Base-by-base conservation (phyloP, 2,329 filamentous ascomycete species). In the Dothideomycetes sp. region DNA sequence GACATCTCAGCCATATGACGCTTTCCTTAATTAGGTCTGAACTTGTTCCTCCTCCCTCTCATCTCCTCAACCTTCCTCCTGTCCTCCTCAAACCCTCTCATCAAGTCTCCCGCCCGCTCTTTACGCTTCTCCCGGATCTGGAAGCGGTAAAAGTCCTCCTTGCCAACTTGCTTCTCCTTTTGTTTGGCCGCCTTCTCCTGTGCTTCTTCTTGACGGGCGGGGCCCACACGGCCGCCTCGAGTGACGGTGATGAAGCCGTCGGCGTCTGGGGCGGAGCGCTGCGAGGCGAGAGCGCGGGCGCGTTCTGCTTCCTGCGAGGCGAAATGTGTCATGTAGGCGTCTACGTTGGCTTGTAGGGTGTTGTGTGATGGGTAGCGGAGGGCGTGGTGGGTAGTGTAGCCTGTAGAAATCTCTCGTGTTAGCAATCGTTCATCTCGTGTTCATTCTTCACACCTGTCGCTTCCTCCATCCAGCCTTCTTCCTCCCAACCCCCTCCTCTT, bases 161-260 rank as follows among this genome's bases (percentile, higher is more conserved):
- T 65, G 40, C 78, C 76, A 45, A 73, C 69, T 54, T 70, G 73
- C 65, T 73, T 77, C 63, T 73, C 59, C 51, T 71, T 69, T 60
- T 78, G 74, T 62, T 81, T 76, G 56, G 77, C 74, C 43, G 69
- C 63, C 52, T 73, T 61, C 33, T 69, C 70, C 54, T 78, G 73
- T 12, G 79, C 76, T 51, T 83, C 86, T 49, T 81, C 81, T 45
- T 78, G 72, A 40, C 79, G 74, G 2, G 84, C 87, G 1, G 84
- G 79, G n/a, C 81, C 82, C 5, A 71, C 71, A 44, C 72, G 71
- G 30, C 84, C 83, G 18, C 87, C 87, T 40, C 84, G 74, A 2
- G 80, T 83, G 17, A 98, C 91, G 3, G 88, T 96, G 36, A 96
- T 74, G 58, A 98, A 98, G 2, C 91, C 91, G 59, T 98, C 91